A percentile compares a stretch with the other conserved stretches of the same genome.
phyloP scores from a whole-genome alignment of 257 asterid genomes.

The Solanum rostratum region DNA sequence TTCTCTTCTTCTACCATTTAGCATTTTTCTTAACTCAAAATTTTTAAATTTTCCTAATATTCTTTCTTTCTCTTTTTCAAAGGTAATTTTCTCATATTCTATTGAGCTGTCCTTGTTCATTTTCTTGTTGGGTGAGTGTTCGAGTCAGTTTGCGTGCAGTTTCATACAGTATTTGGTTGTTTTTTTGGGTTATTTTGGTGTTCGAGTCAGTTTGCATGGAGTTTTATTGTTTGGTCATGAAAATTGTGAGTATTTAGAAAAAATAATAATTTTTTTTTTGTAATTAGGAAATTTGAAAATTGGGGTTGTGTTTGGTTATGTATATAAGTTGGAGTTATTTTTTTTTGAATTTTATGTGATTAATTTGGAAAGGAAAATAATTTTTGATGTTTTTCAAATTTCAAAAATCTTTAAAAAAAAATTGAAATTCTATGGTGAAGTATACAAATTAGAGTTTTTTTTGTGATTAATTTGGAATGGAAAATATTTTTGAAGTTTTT shows the following conservation, averaged over 20 bases:
- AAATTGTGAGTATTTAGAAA: too few species aligned
- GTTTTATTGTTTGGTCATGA: not conserved
- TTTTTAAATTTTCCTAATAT: not conserved
- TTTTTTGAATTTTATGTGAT: not conserved
- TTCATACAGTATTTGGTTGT: too few species aligned
- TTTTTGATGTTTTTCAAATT: too few species aligned
- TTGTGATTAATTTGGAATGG: not conserved
- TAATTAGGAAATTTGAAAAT: not conserved
- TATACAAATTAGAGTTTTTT: not conserved
- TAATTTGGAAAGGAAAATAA: not conserved
- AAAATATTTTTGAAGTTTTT: too few species aligned
- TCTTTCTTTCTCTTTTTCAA: not conserved
- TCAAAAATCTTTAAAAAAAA: too few species aligned
- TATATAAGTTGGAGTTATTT: not conserved
- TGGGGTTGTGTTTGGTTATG: not conserved
- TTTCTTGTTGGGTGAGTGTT: not conserved
- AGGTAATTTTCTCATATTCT: not conserved
- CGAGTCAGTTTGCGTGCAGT: not conserved
- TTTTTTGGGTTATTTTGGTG: not conserved
- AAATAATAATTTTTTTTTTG: too few species aligned
- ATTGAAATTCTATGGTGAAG: not conserved
- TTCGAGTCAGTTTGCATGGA: not conserved
- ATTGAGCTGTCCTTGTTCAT: not conserved
- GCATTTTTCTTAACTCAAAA: not conserved
- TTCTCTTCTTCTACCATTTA: not conserved